Percentiles rank a stretch among this genome's conserved stretches.
phyloP scores from a whole-genome alignment of 352 stramenopile genomes.

The Pythium chondricola region DNA sequence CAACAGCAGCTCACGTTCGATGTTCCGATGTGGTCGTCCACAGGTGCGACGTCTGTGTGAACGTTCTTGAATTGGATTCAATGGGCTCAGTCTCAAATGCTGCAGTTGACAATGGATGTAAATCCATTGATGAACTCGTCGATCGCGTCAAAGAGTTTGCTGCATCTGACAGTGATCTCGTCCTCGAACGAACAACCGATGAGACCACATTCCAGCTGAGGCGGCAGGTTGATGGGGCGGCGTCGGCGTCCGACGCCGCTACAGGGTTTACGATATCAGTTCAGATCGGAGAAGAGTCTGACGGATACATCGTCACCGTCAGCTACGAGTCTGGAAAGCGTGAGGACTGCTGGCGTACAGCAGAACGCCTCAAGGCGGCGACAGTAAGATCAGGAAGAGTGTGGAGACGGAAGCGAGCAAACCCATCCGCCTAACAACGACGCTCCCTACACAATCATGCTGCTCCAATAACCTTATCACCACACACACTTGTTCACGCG shows the following conservation, averaged over 20 bases:
- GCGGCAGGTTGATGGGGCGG: no score
- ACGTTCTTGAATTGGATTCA: background rate
- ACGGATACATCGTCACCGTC: constrained; percentile 28
- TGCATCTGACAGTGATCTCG: background rate
- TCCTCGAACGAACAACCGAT: background rate
- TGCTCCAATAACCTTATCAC: background rate
- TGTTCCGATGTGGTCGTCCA: constrained; percentile 19
- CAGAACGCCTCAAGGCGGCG: constrained; percentile 49
- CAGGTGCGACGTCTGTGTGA: no score
- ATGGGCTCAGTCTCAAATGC: background rate
- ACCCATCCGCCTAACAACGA: background rate
- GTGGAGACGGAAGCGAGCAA: constrained; percentile 47
- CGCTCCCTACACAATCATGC: background rate
- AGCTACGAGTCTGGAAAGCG: constrained; percentile 48
- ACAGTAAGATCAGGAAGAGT: constrained; percentile 53
- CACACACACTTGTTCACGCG: constrained; percentile 1
- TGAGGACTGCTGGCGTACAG: constrained; percentile 55
- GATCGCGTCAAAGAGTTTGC: constrained; percentile 38
- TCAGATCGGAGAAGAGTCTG: constrained; percentile 3
- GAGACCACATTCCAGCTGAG: no score
- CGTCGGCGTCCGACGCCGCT: constrained; percentile 2
- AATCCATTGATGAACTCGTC: constrained; percentile 32
- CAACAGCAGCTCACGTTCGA: constrained; percentile 48
- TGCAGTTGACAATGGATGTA: constrained; percentile 27
- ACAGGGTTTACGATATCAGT: constrained; percentile 10